These are phyloP conservation scores for Phlyctochytrium bullatum DNA, from an alignment of 192 early-diverging fungal genomes.

Conservation along the genomic window DNA sequence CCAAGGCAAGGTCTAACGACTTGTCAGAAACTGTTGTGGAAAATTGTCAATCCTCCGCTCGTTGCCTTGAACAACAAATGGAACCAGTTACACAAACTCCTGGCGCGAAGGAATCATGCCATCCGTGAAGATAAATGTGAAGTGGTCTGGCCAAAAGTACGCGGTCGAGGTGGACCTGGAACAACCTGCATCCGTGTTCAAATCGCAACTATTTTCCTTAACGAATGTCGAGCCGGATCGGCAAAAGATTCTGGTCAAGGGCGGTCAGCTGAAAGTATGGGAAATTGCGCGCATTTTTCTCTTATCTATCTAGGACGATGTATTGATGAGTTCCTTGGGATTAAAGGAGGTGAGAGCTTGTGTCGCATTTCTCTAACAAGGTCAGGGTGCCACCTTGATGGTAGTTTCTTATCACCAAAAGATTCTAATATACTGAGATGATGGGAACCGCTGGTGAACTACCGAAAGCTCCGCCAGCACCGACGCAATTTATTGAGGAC, in stretches of 20 bases:
- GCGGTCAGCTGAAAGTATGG: constrained; percentile 77
- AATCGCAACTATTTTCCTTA: constrained; percentile 83
- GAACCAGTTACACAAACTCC: too few relatives aligned
- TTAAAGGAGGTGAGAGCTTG: constrained; percentile 64
- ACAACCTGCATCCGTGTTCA: constrained; percentile 77
- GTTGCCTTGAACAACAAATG: too few relatives aligned
- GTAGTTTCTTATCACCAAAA: not conserved
- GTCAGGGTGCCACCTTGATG: not conserved
- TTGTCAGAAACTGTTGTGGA: too few relatives aligned
- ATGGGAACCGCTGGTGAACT: constrained; percentile 95
- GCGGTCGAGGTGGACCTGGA: constrained; percentile 73
- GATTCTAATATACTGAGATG: constrained; percentile 56
- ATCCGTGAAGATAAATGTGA: constrained; percentile 58
- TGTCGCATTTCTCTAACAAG: constrained; percentile 3
- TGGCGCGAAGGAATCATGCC: too few relatives aligned
- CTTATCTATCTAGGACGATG: constrained; percentile 67
- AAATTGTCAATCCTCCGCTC: too few relatives aligned
- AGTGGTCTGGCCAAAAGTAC: constrained; percentile 89
- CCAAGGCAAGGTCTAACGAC: too few relatives aligned
- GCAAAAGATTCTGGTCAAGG: constrained; percentile 94
- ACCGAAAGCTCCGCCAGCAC: constrained; percentile 74
- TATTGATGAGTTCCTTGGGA: constrained; percentile 68
- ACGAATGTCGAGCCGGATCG: constrained; percentile 89
- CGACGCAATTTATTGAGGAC: constrained; percentile 82
- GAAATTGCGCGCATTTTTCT: not conserved